Conservation (phyloP, 2,329 filamentous ascomycete species). For the Diaporthe vaccinii region DNA sequence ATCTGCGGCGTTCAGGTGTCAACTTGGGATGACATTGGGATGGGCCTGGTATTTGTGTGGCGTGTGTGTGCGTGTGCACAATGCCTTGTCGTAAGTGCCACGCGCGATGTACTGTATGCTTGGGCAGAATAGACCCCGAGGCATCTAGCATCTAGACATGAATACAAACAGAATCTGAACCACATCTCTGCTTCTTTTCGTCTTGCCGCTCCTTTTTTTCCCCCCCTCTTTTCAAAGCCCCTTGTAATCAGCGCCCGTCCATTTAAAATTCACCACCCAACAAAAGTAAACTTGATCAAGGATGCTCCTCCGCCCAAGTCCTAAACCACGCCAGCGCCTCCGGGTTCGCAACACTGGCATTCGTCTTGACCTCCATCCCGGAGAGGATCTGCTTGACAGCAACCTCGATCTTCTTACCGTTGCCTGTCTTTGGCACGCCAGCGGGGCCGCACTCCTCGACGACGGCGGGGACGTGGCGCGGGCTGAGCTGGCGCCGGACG, state of each 20-base stretch:
- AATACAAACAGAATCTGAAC: constrained; percentile 9
- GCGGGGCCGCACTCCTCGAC: constrained; percentile 79
- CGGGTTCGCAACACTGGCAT: constrained; percentile 93
- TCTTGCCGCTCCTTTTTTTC: constrained; percentile 18
- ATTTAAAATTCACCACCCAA: not conserved
- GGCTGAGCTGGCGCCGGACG: constrained; percentile 84
- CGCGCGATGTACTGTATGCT: constrained; percentile 27
- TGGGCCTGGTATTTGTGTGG: not conserved
- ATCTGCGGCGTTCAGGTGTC: constrained; percentile 33
- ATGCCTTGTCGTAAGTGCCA: constrained; percentile 3
- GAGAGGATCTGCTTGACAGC: constrained; percentile 97
- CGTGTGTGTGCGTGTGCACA: not conserved
- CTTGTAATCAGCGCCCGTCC: not conserved
- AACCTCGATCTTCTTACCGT: constrained; percentile 98
- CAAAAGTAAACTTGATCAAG: constrained; percentile 20
- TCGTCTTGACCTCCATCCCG: constrained; percentile 87
- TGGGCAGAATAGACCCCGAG: constrained; percentile 22
- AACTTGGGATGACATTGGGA: not conserved
- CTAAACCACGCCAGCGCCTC: constrained; percentile 91
- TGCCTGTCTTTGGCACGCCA: constrained; percentile 91
- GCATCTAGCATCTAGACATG: constrained; percentile 34
- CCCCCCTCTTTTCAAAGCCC: not conserved
- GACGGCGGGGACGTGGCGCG: constrained; percentile 88
- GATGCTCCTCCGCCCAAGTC: constrained; percentile 75
- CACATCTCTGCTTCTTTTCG: constrained; percentile 11